Evolutionary conservation across 2,329 filamentous ascomycete species (phyloP), one percentile per base, ranked within the genome.

Genomic region (Alternaria gaisen): DNA sequence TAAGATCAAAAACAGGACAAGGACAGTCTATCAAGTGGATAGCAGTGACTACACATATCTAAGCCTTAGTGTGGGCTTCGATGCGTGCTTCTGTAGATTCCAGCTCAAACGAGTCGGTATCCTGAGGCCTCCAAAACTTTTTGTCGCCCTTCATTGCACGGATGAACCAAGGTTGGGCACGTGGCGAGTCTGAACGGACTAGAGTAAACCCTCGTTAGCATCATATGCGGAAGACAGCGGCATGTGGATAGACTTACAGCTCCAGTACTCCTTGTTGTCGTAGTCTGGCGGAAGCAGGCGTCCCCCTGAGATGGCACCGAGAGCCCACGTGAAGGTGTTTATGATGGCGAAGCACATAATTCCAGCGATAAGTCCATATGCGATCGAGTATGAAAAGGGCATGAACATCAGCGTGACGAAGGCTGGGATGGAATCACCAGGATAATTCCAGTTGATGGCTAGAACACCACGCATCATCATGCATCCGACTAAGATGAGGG

Each of bases 311-410:
- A 72, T 54, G 24, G 46, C 40, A 18, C 56, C 67, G 24, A 72
- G 40, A n/a, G 61, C 64, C 70, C 70, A 94, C 6, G 91, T 88
- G 12, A 85, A 72, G 0, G 84, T 86, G 79, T 97, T 96, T 77
- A 96, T 84, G 64, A 91, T 76, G 52, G 90, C 89, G 78, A 95
- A 96, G 43, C 87, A 87, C 70, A 90, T 83, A 71, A 96, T 90
- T 44, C 92, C 91, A 2, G 87, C 91, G 67, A 96, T 95, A 12
- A 97, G 84, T 46, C 93, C 93, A 74, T 96, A 91, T 5, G 93
- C 91, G 71, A 96, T 95, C 32, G 89, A 92, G 82, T 95, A 97
- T 1, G 91, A 93, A 80, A 96, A 95, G 0, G 93, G 92, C 93
- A 96, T 96, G 65, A 94, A 82, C 64, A 89, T 88, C 64, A 96